These are phyloP conservation scores for Leccinum fallax DNA, from an alignment of 1,284 basidiomycete genomes.

Conservation along the genomic window DNA sequence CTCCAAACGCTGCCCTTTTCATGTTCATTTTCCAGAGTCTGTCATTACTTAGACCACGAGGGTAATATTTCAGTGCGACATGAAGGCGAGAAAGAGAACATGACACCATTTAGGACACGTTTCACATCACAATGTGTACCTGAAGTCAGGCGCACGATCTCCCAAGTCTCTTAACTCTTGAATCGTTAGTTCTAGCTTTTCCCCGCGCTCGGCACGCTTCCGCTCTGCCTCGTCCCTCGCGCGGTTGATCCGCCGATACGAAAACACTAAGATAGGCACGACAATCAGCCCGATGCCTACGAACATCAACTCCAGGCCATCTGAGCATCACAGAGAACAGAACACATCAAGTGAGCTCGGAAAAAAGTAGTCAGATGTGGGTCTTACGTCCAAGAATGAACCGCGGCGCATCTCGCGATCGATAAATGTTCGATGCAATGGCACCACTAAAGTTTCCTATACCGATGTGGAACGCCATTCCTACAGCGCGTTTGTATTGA, in stretches of 20 bases:
- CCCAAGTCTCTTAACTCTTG: constrained; percentile 46
- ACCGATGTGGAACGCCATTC: constrained; percentile 47
- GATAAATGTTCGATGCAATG: constrained; percentile 57
- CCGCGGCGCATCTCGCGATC: constrained; percentile 55
- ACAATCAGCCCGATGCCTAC: constrained; percentile 61
- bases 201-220: constrained; percentile 36
- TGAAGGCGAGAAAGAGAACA: background rate
- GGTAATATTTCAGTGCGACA: background rate
- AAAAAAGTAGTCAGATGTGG: constrained; percentile 31
- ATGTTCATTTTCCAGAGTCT: background rate
- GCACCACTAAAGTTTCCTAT: constrained; percentile 44
- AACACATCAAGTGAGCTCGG: background rate
- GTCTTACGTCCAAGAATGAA: constrained; percentile 57
- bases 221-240: constrained; percentile 41
- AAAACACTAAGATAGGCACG: constrained; percentile 49
- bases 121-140: constrained; percentile 52
- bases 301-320: constrained; percentile 69
- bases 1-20: background rate
- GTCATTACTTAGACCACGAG: background rate
- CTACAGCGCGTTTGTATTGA: constrained; percentile 51
- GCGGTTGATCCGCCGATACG: constrained; percentile 59
- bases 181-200: constrained; percentile 18
- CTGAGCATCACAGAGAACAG: constrained; percentile 34
- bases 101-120: background rate
- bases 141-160: constrained; percentile 65